Base-by-base conservation (phyloP, 1,284 basidiomycete genomes). In the Earliella scabrosa region DNA sequence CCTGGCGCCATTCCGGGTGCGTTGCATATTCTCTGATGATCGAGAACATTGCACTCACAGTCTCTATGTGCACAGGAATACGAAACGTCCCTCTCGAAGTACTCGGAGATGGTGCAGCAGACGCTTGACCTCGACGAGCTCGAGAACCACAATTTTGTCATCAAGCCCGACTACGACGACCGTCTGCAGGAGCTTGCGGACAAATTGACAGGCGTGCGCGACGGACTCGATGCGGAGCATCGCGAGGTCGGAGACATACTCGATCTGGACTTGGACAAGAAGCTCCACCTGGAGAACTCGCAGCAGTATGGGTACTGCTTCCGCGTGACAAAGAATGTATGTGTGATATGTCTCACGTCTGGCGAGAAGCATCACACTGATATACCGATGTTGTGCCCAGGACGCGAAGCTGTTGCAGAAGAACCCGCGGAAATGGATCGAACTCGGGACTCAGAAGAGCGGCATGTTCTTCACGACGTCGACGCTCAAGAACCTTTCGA, bases 261-360 rank as follows among this genome's bases (percentile, higher is more conserved):
- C 1, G 83, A 80, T 4, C 69, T 99, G n/a, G 95, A 97, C 32
- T 82, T 94, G 1, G 93, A 97, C 69, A 97, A 98, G 77, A 98
- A 98, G 75, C 77, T 99, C 18, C 96, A 98, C 73, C 79, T 99
- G 31, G 97, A 99, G 76, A 97, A 97, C 67, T 93, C 92, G 58
- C 82, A 85, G 55, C 83, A 87, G 4, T 95, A 98, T 70, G 96
- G 96, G 3, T 97, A 98, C 71, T 96, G 93, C 66, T 92, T 99
- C 75, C 80, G 97, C 21, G 75, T 99, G 35, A 97, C 95, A 7
- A 97, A 97, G 72, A 92, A 86, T 55, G 93, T 81, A n/a, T 6
- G 39, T 32, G 21, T 23, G 40, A 21, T 44, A 10, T 26, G n/a
- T n/a, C n/a, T n/a, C n/a, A n/a, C n/a, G n/a, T n/a, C n/a, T n/a